Evolutionary conservation across 176 grass and related monocot genomes (phyloP).

Genomic region (maize (Zea mays)): DNA sequence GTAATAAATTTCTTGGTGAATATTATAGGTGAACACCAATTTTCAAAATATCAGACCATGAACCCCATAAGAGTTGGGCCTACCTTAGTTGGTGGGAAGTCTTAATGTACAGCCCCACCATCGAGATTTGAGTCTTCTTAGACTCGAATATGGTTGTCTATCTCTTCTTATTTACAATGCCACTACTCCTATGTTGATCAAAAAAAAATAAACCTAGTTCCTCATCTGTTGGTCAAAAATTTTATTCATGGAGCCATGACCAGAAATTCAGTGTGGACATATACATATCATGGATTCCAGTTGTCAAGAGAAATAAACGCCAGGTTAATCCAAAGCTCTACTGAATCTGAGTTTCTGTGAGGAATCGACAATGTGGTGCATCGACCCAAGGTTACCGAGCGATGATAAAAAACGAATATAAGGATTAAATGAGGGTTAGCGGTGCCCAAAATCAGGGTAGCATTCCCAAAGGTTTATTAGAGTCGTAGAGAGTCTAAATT

Average conservation of each 20-base stretch:
- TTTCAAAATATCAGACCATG: background rate
- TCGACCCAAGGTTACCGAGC: no score
- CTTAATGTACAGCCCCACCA: background rate
- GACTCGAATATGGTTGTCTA: background rate
- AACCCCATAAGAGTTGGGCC: background rate
- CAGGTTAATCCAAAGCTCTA: background rate
- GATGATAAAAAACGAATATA: no score
- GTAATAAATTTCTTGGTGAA: background rate
- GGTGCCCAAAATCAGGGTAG: no score
- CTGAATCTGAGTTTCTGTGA: no score
- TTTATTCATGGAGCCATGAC: background rate
- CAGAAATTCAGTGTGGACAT: background rate
- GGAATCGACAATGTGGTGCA: no score
- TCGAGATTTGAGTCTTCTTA: background rate
- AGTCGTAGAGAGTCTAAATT: no score
- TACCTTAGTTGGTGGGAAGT: background rate
- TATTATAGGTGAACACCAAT: background rate
- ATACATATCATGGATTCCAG: constrained; percentile 10
- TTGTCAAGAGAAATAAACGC: constrained; percentile 26
- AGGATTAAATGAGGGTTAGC: no score
- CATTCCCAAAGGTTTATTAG: no score
- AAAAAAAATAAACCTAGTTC: background rate
- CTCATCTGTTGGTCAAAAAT: background rate
- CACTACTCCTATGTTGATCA: background rate
- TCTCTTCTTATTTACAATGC: constrained; percentile 1